Conservation (phyloP, 2,329 filamentous ascomycete genomes). For the Penicillium sp. region DNA sequence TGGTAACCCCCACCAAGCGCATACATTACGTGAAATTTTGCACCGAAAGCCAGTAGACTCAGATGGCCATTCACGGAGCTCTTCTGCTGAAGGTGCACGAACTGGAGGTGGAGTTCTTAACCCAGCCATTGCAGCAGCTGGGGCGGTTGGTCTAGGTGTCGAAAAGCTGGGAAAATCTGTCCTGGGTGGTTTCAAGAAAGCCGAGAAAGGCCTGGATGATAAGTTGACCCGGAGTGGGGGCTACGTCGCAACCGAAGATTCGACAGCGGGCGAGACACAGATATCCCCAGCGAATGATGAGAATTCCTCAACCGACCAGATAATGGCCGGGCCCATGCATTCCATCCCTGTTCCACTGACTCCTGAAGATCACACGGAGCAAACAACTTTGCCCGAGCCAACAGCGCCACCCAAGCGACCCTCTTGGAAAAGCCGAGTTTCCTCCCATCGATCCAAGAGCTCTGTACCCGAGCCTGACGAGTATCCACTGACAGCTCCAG, state of each 20-base stretch:
- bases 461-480: slow-evolving; percentile 36
- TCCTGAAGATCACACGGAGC: slow-evolving; percentile 4
- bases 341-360: slow-evolving; percentile 7
- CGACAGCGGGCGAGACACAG: slow-evolving; percentile 3
- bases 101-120: slow-evolving; percentile 39
- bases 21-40: slow-evolving; percentile 53
- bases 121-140: slow-evolving; percentile 56
- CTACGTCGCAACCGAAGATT: slow-evolving; percentile 28
- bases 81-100: slow-evolving; percentile 22
- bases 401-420: slow-evolving; percentile 29
- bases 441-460: slow-evolving; percentile 31
- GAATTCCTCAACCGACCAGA: slow-evolving; percentile 1
- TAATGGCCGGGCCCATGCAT: slow-evolving; percentile 7
- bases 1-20: slow-evolving; percentile 62
- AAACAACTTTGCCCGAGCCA: slow-evolving; percentile 3
- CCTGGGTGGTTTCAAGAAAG: slow-evolving; percentile 47
- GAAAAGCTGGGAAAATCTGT: slow-evolving; percentile 51
- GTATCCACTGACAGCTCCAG: slow-evolving; percentile 42
- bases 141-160: slow-evolving; percentile 55
- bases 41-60: slow-evolving; percentile 27
- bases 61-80: slow-evolving; percentile 16
- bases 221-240: slow-evolving; percentile 41
- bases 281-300: slow-evolving; percentile 8
- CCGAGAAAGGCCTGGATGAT: slow-evolving; percentile 42
- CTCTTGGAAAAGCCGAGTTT: slow-evolving; percentile 39